phyloP scores from a whole-genome alignment of 768 basidiomycete species.

The Lactarius sp. region DNA sequence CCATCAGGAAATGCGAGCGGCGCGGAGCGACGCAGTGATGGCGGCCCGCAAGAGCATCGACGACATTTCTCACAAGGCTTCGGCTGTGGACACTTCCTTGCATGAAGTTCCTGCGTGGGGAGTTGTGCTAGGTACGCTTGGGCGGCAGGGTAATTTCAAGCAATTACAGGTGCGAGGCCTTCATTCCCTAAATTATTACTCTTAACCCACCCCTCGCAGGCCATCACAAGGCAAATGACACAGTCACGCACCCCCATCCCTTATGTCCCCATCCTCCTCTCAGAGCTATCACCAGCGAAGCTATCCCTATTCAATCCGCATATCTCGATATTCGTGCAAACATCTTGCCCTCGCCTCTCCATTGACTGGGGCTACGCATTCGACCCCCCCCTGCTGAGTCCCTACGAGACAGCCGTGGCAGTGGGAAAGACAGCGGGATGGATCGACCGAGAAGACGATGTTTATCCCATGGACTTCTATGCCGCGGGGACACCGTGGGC shows the following conservation, averaged over 20 bases:
- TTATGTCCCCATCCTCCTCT: constrained; percentile 88
- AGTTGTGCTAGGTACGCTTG: constrained; percentile 89
- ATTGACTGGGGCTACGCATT: constrained; percentile 99
- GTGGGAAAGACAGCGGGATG: constrained; percentile 65
- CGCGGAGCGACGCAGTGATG: constrained; percentile 71
- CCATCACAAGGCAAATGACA: constrained; percentile 68
- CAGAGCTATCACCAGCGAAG: constrained; percentile 95
- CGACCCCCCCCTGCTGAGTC: constrained; percentile 78
- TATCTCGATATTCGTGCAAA: constrained; percentile 89
- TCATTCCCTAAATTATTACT: not conserved
- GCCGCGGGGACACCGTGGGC: constrained; percentile 77
- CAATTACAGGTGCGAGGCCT: constrained; percentile 63
- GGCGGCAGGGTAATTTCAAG: constrained; percentile 87
- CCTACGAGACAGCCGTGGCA: constrained; percentile 89
- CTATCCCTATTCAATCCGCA: constrained; percentile 76
- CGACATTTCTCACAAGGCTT: constrained; percentile 18
- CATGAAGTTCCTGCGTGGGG: constrained; percentile 59
- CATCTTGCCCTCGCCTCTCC: constrained; percentile 91
- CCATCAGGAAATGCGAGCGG: constrained; percentile 77
- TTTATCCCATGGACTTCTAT: constrained; percentile 98
- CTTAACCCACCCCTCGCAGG: constrained; percentile 36
- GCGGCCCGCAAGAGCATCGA: constrained; percentile 63
- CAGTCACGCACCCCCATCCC: constrained; percentile 53
- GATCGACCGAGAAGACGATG: constrained; percentile 46
- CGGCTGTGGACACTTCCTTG: constrained; percentile 23